A percentile compares a stretch with the other conserved stretches of the same genome.
These are phyloP conservation scores for Stropharia rugosoannulata DNA, from an alignment of 768 basidiomycete species.

Conservation along the genomic window DNA sequence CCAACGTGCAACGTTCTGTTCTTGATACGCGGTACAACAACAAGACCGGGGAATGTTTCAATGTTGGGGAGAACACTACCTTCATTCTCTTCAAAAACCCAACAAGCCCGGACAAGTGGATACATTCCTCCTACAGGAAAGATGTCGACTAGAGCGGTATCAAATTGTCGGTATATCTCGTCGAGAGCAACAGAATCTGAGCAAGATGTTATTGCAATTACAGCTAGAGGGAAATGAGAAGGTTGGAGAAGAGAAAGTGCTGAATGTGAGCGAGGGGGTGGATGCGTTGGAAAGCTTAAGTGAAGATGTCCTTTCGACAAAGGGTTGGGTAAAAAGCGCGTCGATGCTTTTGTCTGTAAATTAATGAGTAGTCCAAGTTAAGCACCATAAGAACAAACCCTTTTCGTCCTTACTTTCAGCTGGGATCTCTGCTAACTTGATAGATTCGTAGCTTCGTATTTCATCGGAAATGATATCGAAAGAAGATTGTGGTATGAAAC, in stretches of 20 bases:
- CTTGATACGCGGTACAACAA: constrained; percentile 84
- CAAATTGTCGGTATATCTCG: constrained; percentile 63
- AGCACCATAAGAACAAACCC: constrained; percentile 44
- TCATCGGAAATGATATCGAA: constrained; percentile 77
- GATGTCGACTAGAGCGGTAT: constrained; percentile 58
- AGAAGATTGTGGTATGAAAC: constrained; percentile 61
- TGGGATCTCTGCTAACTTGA: constrained; percentile 83
- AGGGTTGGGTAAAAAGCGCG: constrained; percentile 79
- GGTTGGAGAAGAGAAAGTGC: constrained; percentile 72
- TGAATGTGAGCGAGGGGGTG: constrained; percentile 64
- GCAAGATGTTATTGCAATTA: constrained; percentile 83
- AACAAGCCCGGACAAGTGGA: constrained; percentile 80
- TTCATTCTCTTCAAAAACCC: constrained; percentile 81
- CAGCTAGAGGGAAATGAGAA: constrained; percentile 82
- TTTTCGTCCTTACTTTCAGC: constrained; percentile 74
- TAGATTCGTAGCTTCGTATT: constrained; percentile 68
- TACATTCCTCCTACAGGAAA: constrained; percentile 68
- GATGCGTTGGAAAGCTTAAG: constrained; percentile 75
- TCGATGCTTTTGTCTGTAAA: constrained; percentile 31
- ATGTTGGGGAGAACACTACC: constrained; percentile 52
- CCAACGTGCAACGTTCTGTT: constrained; percentile 88
- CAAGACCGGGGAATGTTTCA: constrained; percentile 59
- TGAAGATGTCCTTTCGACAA: constrained; percentile 81
- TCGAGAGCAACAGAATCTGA: constrained; percentile 52
- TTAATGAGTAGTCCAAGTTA: neutral